Conservation (phyloP, 306 rosid species). For the Dryas alaskensis region DNA sequence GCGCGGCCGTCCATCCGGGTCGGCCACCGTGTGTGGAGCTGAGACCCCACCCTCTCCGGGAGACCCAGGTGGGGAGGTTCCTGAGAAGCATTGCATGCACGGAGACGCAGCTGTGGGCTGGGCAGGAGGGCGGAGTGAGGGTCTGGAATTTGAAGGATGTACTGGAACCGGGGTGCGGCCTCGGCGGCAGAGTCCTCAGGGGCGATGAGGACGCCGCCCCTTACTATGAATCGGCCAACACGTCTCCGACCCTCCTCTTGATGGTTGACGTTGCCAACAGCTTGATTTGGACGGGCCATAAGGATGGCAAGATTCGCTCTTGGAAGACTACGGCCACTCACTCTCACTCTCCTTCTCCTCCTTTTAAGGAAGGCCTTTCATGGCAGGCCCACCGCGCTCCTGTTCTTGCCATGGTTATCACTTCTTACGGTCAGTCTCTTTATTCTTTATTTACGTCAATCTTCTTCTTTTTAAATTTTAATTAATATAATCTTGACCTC, state of each 20-base stretch:
- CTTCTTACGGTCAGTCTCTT: conserved; percentile 48
- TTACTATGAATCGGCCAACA: conserved; percentile 62
- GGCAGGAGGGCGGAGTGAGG: conserved; percentile 87
- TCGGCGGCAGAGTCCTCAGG: conserved; percentile 72
- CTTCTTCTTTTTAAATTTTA: not conserved
- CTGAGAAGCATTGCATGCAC: conserved; percentile 87
- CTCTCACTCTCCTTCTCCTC: conserved; percentile 29
- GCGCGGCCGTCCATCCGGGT: conserved; percentile 81
- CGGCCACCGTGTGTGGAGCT: conserved; percentile 88
- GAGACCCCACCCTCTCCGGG: conserved; percentile 90
- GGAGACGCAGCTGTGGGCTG: conserved; percentile 84
- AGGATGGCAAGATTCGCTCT: conserved; percentile 92
- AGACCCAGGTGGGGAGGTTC: conserved; percentile 87
- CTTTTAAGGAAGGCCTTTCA: conserved; percentile 96
- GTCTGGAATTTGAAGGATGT: conserved; percentile 66
- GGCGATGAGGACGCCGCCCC: conserved; percentile 97
- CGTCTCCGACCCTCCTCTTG: conserved; percentile 72
- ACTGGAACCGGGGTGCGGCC: conserved; percentile 60
- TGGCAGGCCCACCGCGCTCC: conserved; percentile 97
- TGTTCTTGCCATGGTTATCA: conserved; percentile 68
- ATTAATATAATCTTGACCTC: too few relatives aligned
- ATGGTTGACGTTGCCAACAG: conserved; percentile 61
- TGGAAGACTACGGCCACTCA: conserved; percentile 39
- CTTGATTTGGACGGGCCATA: conserved; percentile 87
- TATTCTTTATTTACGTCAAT: not conserved